phyloP scores from a whole-genome alignment of 306 rosid genomes.

The Malus orientalis region DNA sequence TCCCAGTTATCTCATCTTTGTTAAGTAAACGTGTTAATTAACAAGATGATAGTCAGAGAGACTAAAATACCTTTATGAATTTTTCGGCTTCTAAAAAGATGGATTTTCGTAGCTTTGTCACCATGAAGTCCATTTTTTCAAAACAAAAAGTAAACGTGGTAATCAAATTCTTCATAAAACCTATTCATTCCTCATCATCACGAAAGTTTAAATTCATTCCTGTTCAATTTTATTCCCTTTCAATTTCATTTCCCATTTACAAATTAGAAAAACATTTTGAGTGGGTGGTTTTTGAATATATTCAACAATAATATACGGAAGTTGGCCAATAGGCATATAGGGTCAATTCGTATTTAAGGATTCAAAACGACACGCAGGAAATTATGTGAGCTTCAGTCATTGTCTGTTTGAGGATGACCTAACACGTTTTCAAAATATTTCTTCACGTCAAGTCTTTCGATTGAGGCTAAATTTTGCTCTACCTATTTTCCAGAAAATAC shows the following conservation, averaged over 20 bases:
- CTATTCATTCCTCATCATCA: too few relatives aligned
- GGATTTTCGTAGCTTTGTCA: too few relatives aligned
- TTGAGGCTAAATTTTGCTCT: neutral
- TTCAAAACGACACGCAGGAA: neutral
- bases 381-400: neutral
- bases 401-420: neutral
- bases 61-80: fast-evolving
- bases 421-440: neutral
- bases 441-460: neutral
- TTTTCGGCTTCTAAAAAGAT: too few relatives aligned
- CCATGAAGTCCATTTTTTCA: too few relatives aligned
- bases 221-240: neutral
- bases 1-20: too few relatives aligned
- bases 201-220: too few relatives aligned
- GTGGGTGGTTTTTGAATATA: neutral
- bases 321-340: neutral
- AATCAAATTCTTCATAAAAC: too few relatives aligned
- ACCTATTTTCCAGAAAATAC: neutral
- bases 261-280: neutral
- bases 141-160: too few relatives aligned
- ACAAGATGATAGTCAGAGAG: too few relatives aligned
- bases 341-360: neutral
- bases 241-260: neutral
- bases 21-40: too few relatives aligned
- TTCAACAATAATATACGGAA: neutral